A percentile compares a stretch with the other conserved stretches of the same genome.
phyloP scores from a whole-genome alignment of 75 land plant species.

The Chamaecyparis obtusa region DNA sequence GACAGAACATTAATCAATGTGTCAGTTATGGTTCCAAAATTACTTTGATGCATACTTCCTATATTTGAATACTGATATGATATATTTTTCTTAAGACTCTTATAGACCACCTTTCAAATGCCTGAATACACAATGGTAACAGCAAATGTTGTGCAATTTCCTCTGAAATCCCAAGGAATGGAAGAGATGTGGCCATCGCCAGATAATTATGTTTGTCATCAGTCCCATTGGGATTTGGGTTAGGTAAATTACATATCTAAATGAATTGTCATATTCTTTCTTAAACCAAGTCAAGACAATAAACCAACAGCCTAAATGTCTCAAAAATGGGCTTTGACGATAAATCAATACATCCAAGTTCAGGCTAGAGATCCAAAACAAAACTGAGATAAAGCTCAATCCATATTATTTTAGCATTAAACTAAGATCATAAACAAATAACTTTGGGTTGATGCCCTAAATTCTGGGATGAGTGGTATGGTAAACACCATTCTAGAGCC shows the following conservation, averaged over 20 bases:
- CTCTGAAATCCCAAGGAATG: background rate
- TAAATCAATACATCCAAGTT: background rate
- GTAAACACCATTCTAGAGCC: too few relatives aligned
- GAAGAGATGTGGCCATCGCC: background rate
- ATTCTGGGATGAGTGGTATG: too few relatives aligned
- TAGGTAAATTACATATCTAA: too few relatives aligned
- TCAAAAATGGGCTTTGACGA: background rate
- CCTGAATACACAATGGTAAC: background rate
- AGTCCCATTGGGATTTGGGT: background rate
- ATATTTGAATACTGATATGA: background rate
- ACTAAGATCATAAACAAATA: too few relatives aligned
- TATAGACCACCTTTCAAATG: background rate
- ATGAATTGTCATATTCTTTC: background rate
- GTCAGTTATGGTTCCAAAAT: background rate
- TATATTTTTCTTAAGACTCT: background rate
- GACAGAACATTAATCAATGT: background rate
- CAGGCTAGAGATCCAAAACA: background rate
- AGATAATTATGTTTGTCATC: background rate
- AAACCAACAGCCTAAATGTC: background rate
- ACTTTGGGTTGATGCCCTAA: too few relatives aligned
- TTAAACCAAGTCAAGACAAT: background rate
- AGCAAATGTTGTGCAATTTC: background rate
- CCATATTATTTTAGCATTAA: background rate
- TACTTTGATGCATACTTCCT: background rate
- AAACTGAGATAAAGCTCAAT: background rate